These are phyloP conservation scores for Penicillium sp. DNA, from an alignment of 2,329 filamentous ascomycete species.

Conservation along the genomic window DNA sequence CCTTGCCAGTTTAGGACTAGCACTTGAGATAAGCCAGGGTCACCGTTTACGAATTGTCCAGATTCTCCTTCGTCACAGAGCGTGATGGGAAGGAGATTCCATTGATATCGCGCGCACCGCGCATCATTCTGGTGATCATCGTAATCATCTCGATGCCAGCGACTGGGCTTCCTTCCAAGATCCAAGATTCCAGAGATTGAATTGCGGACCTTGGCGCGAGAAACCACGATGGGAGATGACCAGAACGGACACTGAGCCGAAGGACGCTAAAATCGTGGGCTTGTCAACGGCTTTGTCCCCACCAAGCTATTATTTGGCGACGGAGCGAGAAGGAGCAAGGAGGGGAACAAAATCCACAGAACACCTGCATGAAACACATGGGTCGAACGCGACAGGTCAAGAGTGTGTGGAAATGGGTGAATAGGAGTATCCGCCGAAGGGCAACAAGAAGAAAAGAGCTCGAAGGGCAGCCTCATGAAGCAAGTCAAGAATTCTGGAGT, in stretches of 20 bases:
- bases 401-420: slow-evolving; percentile 7
- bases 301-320: slow-evolving; percentile 15
- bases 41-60: slow-evolving; percentile 18
- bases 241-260: slow-evolving; percentile 25
- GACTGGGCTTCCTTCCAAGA: slow-evolving; percentile 4
- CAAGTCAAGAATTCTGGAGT: not conserved
- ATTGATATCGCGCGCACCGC: not conserved
- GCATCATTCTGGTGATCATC: not conserved
- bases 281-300: slow-evolving; percentile 22
- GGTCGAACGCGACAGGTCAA: slow-evolving; percentile 5
- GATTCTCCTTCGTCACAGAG: not conserved
- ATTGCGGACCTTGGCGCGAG: slow-evolving; percentile 10
- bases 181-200: slow-evolving; percentile 3
- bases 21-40: slow-evolving; percentile 20
- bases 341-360: slow-evolving; percentile 20
- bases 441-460: not conserved
- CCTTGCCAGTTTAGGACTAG: slow-evolving; percentile 20
- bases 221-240: slow-evolving; percentile 26
- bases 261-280: slow-evolving; percentile 24
- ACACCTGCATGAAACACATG: slow-evolving; percentile 27
- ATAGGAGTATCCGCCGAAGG: slow-evolving; percentile 5
- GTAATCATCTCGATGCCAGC: slow-evolving; percentile 1
- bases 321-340: slow-evolving; percentile 14
- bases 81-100: not conserved
- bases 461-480: not conserved